A percentile compares a stretch with the other conserved stretches of the same genome.
Evolutionary conservation across 768 basidiomycete genomes (phyloP).

Genomic region (Terana coerulea): DNA sequence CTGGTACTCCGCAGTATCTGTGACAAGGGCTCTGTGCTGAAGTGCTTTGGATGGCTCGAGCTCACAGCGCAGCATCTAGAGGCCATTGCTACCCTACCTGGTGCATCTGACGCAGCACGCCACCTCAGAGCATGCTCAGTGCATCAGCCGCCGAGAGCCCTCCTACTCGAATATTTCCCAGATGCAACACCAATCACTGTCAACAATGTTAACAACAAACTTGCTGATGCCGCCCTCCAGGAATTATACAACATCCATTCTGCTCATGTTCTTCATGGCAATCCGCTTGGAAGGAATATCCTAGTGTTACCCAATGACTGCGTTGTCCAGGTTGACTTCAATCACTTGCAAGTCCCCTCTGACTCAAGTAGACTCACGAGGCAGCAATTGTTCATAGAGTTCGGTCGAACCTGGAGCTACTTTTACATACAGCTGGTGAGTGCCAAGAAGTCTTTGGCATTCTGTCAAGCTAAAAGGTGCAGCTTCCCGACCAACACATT

Average conservation of each 20-base stretch:
- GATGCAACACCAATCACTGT: neutral
- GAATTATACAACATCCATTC: neutral
- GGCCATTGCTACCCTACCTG: neutral
- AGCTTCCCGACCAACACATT: neutral
- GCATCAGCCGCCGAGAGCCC: too few relatives aligned
- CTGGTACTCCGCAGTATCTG: neutral
- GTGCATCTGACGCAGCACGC: neutral
- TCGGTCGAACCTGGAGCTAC: neutral
- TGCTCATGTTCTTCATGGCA: neutral
- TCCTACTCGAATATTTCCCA: neutral
- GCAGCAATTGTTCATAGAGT: neutral
- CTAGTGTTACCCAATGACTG: neutral
- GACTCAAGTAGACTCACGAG: neutral
- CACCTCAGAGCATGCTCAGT: too few relatives aligned
- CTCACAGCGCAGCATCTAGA: neutral
- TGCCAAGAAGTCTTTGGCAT: neutral
- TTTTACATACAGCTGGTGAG: neutral
- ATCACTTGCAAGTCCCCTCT: neutral
- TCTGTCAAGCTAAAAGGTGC: neutral
- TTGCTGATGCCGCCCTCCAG: neutral
- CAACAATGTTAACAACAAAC: neutral
- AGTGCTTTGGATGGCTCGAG: neutral
- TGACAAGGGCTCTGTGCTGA: neutral
- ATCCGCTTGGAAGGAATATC: neutral
- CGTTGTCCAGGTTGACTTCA: constrained; percentile 1